These are phyloP conservation scores for Pseudocercospora musae DNA, from an alignment of 2,329 filamentous ascomycete species.

Conservation along the genomic window DNA sequence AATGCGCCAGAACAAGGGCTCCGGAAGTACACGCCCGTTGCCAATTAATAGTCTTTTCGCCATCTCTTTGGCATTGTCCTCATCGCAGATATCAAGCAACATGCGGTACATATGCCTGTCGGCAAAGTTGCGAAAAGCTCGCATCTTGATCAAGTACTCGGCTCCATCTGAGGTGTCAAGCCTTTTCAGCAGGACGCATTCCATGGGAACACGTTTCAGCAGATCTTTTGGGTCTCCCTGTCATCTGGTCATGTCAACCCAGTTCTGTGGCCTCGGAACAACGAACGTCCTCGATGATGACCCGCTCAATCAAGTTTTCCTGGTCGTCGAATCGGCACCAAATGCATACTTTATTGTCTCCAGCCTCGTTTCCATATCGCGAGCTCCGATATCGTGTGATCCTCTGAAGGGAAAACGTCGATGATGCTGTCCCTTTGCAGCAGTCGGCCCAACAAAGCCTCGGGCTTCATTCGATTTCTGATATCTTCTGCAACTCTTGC, in stretches of 20 bases:
- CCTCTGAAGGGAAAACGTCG: background rate
- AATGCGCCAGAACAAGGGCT: constrained; percentile 6
- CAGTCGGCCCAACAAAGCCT: background rate
- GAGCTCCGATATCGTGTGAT: background rate
- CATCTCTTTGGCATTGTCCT: background rate
- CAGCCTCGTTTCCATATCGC: background rate
- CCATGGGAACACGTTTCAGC: background rate
- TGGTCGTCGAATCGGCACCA: background rate
- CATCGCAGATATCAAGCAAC: background rate
- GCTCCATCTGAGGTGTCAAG: background rate
- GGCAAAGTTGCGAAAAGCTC: background rate
- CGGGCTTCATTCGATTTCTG: background rate
- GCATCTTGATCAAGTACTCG: background rate
- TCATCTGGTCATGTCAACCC: constrained; percentile 8
- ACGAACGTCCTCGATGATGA: background rate
- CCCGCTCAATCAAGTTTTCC: background rate
- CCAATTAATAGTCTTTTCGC: background rate
- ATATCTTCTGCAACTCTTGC: background rate
- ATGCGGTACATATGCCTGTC: background rate
- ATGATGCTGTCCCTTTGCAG: background rate
- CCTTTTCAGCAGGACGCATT: constrained; percentile 1
- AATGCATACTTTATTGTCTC: background rate
- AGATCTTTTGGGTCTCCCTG: background rate
- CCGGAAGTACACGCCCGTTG: background rate
- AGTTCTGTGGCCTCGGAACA: background rate